Conservation (phyloP, 352 stramenopile genomes). For the Peronospora tabacina region DNA sequence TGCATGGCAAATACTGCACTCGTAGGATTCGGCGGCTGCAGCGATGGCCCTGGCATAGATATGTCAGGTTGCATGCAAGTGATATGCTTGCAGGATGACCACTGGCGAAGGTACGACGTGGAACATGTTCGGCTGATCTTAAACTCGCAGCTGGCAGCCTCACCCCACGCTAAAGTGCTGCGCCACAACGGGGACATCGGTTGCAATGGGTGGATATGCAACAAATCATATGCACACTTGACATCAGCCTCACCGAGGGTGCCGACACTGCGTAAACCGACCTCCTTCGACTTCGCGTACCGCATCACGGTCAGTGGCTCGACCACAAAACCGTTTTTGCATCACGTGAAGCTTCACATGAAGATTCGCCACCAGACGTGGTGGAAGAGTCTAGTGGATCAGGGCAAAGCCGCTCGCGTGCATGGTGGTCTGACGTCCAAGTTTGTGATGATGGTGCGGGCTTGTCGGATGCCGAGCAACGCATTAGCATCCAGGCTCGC, state of each 20-base stretch:
- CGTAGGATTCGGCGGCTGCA: slow-evolving; percentile 3
- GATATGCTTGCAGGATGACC: not conserved
- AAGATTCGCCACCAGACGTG: slow-evolving; percentile 2
- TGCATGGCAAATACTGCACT: slow-evolving; percentile 15
- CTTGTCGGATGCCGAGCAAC: not conserved
- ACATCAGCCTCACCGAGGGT: too few relatives aligned
- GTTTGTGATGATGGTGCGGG: not conserved
- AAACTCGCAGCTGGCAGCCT: slow-evolving; percentile 11
- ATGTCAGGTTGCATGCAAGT: slow-evolving; percentile 5
- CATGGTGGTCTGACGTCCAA: slow-evolving; percentile 1
- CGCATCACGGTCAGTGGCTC: too few relatives aligned
- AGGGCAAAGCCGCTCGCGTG: slow-evolving; percentile 1
- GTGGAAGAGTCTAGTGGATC: not conserved
- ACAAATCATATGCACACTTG: too few relatives aligned
- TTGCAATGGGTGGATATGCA: too few relatives aligned
- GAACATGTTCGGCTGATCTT: too few relatives aligned
- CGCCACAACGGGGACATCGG: slow-evolving; percentile 1
- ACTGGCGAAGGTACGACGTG: not conserved
- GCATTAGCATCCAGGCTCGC: not conserved
- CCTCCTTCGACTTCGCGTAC: too few relatives aligned
- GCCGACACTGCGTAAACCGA: too few relatives aligned
- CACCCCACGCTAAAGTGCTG: too few relatives aligned
- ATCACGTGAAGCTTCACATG: slow-evolving; percentile 5
- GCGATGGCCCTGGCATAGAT: too few relatives aligned
- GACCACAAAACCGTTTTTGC: slow-evolving; percentile 5